Base-by-base conservation (phyloP, 306 rosid species). In the Oxytropis ochrocephala region DNA sequence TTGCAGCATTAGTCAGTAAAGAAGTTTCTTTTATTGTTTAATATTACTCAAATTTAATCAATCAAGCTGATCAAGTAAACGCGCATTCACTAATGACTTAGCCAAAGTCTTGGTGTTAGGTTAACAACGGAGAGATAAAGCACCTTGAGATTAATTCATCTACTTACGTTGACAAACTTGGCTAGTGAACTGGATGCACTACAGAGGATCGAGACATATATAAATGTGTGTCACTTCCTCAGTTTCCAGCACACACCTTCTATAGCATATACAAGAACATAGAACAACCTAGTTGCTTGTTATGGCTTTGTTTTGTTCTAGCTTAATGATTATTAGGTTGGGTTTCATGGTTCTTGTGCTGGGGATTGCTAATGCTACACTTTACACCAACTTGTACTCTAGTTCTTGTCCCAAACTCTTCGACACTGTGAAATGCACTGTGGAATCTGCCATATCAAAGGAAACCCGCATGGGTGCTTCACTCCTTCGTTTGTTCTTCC, bases 401-500 rank as follows among this genome's bases (percentile, higher is more conserved):
- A 63, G 53, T 1, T 75, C 97, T 29, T 94, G 97, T 55, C 98
- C 97, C 0, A 70, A 74, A 1, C 85, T 93, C 65, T 43, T 80
- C 36, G 38, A 85, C 42, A 78, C 85, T 0, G 94, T 93, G 35
- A 86, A 77, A 69, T 55, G 78, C 49, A 64, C 70, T 0, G 87
- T 93, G 18, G 81, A 76, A 14, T 78, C 90, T 0, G 97, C 94
- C 5, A 76, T 93, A 18, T 11, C 64, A 0, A 93, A 82, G 5
- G 98, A 90, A 69, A 18, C 96, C 18, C 87, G 98, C 14, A 93
- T 88, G 92, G 98, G 97, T n/a, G 97, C 97, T 70, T 93, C 98
- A 50, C 83, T 93, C 65, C 89, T 93, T 8, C 98, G 98, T 64
- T 64, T 93, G 74, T 87, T 85, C 87, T 93, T 93, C 72, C 98